Percentiles rank a stretch among this genome's conserved stretches.
These are phyloP conservation scores for Gonapodya prolifera DNA, from an alignment of 192 early-diverging fungal genomes.

Conservation along the genomic window DNA sequence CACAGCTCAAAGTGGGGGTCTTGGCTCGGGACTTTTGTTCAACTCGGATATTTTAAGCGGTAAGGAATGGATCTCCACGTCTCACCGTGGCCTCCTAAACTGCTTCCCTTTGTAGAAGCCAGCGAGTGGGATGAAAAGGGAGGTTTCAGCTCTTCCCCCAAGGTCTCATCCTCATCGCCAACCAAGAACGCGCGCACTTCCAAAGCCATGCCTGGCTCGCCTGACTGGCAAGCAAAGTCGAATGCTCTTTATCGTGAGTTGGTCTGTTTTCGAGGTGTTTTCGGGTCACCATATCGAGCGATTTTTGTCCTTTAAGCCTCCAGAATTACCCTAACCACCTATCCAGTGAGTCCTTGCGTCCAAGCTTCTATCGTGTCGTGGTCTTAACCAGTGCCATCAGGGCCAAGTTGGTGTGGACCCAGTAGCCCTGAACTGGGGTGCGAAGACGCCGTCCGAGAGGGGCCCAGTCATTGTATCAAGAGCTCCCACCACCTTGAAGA, in stretches of 20 bases:
- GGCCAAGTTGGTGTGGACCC: conserved; percentile 58
- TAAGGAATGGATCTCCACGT: too few relatives aligned
- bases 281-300: background rate
- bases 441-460: conserved; percentile 49
- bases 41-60: background rate
- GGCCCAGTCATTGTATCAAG: conserved; percentile 82
- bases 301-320: conserved; percentile 27
- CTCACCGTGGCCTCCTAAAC: background rate
- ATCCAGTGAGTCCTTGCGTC: conserved; percentile 19
- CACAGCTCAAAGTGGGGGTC: background rate
- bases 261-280: background rate
- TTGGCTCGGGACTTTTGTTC: background rate
- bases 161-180: background rate
- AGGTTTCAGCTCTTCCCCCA: background rate
- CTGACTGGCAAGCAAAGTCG: background rate
- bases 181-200: background rate
- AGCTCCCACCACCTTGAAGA: conserved; percentile 54
- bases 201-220: background rate
- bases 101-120: background rate
- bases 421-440: conserved; percentile 64
- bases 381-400: background rate
- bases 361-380: background rate
- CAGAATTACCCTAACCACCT: conserved; percentile 57
- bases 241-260: background rate
- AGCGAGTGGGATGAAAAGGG: background rate